phyloP scores from a whole-genome alignment of 2,329 filamentous ascomycete genomes.

The Phoma sp. region DNA sequence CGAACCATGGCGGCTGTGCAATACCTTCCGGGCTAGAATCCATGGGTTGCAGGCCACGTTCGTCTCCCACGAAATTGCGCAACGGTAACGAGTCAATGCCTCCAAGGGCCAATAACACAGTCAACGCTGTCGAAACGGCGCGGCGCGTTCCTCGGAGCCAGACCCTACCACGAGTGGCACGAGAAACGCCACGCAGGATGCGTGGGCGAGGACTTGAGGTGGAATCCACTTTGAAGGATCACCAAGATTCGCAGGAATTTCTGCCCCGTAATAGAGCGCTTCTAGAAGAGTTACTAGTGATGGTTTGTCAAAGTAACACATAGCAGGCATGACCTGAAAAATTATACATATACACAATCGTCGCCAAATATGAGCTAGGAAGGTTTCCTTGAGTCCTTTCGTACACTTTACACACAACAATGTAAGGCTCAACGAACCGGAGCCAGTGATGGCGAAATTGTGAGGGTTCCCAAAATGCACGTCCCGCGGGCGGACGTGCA shows the following conservation, averaged over 20 bases:
- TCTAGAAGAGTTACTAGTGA: slow-evolving; percentile 3
- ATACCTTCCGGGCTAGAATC: slow-evolving; percentile 2
- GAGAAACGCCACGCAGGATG: neutral
- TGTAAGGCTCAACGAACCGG: neutral
- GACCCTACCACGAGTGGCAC: neutral
- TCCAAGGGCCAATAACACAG: slow-evolving; percentile 1
- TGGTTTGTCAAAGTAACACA: neutral
- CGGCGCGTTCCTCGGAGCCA: slow-evolving; percentile 8
- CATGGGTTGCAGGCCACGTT: neutral
- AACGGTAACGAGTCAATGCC: slow-evolving; percentile 9
- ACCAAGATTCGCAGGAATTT: neutral
- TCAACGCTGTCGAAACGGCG: slow-evolving; percentile 4
- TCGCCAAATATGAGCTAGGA: neutral
- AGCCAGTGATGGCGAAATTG: slow-evolving; percentile 1
- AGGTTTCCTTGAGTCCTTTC: neutral
- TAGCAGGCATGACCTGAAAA: too few relatives aligned
- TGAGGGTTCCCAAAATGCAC: neutral
- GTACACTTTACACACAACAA: neutral
- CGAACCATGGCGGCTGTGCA: slow-evolving; percentile 1
- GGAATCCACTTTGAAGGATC: neutral
- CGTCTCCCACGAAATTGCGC: slow-evolving; percentile 9
- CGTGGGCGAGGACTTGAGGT: neutral
- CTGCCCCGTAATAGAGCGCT: neutral
- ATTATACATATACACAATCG: neutral
- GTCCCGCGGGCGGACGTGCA: slow-evolving; percentile 1